phyloP scores from a whole-genome alignment of 805 yeast species.

The Teunomyces cretensis region DNA sequence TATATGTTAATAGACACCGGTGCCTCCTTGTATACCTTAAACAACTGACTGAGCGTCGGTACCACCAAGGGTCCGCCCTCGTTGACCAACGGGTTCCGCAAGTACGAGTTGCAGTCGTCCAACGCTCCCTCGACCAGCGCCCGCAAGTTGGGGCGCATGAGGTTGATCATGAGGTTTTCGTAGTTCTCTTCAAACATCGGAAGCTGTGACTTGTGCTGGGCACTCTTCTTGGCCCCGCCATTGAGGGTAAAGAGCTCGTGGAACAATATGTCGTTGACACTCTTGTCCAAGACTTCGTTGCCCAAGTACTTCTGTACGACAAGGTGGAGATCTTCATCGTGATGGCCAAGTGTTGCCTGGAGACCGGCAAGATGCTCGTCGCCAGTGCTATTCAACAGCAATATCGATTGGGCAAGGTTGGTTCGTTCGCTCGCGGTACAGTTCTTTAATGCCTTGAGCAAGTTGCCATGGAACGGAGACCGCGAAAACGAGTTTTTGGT shows the following conservation, averaged over 20 bases:
- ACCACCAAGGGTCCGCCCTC: conserved; percentile 1
- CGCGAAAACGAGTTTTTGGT: conserved; percentile 4
- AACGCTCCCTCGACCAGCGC: conserved; percentile 29
- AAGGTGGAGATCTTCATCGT: background rate
- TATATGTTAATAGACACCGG: conserved; percentile 63
- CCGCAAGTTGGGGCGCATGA: conserved; percentile 38
- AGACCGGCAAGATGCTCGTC: background rate
- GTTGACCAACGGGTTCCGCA: conserved; percentile 9
- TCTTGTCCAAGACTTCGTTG: conserved; percentile 16
- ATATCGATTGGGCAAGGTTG: background rate
- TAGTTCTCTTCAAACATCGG: conserved; percentile 35
- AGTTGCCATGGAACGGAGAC: background rate
- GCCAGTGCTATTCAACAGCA: background rate
- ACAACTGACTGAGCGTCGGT: conserved; percentile 59
- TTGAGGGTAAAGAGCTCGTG: conserved; percentile 33
- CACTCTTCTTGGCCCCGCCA: conserved; percentile 16
- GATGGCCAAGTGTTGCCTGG: background rate
- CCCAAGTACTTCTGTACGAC: conserved; percentile 11
- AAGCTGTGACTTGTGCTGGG: background rate
- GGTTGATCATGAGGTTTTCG: conserved; percentile 37
- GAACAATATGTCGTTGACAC: conserved; percentile 27
- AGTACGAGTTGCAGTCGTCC: conserved; percentile 28
- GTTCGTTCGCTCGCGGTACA: background rate
- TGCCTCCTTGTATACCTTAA: conserved; percentile 75
- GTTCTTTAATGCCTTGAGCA: background rate